Conservation (phyloP, 306 rosid species). For the Cicer arietinum region DNA sequence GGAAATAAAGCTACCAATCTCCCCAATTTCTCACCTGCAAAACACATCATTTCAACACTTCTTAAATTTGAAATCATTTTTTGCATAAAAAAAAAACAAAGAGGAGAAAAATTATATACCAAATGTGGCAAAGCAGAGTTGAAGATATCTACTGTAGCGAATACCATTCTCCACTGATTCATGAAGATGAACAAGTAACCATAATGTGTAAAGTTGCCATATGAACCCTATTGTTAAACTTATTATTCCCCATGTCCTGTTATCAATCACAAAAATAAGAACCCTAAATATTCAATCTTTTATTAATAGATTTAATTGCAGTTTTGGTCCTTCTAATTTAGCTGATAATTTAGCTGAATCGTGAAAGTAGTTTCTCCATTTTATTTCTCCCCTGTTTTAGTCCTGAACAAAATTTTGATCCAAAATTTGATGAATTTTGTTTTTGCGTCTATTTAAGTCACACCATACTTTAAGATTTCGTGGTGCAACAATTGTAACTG, state of each 20-base stretch:
- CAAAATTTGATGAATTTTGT: too few species aligned
- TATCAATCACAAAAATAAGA: not conserved
- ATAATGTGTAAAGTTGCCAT: slow-evolving; percentile 71
- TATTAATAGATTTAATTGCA: too few species aligned
- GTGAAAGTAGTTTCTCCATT: too few species aligned
- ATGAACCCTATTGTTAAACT: slow-evolving; percentile 54
- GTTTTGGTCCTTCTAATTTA: too few species aligned
- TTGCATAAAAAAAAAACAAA: not conserved
- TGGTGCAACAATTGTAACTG: too few species aligned
- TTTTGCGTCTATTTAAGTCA: too few species aligned
- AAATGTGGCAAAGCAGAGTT: slow-evolving; percentile 55
- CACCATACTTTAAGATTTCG: too few species aligned
- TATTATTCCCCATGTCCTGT: slow-evolving; percentile 70
- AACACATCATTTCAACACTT: slow-evolving; percentile 16
- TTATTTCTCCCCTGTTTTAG: too few species aligned
- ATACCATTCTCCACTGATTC: slow-evolving; percentile 56
- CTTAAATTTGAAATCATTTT: not conserved
- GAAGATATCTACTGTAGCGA: slow-evolving; percentile 65
- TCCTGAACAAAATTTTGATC: too few species aligned
- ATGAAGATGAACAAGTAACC: slow-evolving; percentile 64
- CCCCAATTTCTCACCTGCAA: slow-evolving; percentile 60
- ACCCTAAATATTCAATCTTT: too few species aligned
- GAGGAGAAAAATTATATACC: slow-evolving; percentile 36
- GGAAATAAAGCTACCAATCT: slow-evolving; percentile 52
- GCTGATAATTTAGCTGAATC: too few species aligned